Conservation (phyloP, 164 flowering plant species). For the Nelumbo lutea region DNA sequence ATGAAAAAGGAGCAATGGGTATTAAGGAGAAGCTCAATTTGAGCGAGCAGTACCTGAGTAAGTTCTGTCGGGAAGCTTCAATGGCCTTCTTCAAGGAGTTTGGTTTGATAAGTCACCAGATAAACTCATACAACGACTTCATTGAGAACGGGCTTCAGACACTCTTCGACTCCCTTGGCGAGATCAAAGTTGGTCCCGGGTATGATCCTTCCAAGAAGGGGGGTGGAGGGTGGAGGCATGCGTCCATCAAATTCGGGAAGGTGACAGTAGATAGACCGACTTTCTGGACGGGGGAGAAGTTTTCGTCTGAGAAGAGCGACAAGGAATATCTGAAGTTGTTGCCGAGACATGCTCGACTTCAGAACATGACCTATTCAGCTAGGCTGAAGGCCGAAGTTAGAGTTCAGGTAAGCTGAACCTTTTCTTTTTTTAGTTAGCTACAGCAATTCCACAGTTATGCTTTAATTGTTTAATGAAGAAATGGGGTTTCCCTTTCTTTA, state of each 20-base stretch:
- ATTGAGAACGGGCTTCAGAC: constrained; percentile 52
- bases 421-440: neutral
- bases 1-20: neutral
- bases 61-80: constrained; percentile 50
- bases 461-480: too few relatives aligned
- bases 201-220: constrained; percentile 74
- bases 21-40: constrained; percentile 11
- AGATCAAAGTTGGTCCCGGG: constrained; percentile 60
- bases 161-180: constrained; percentile 62
- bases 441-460: too few relatives aligned
- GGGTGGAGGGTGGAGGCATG: constrained; percentile 59
- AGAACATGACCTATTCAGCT: constrained; percentile 77
- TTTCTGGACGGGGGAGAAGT: constrained; percentile 42
- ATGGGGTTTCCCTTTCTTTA: too few relatives aligned
- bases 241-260: constrained; percentile 60
- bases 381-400: constrained; percentile 50
- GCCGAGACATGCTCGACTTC: constrained; percentile 87
- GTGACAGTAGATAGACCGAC: constrained; percentile 53
- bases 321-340: constrained; percentile 33
- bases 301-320: constrained; percentile 14
- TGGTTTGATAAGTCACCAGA: constrained; percentile 79
- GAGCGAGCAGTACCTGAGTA: constrained; percentile 31
- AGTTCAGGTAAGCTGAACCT: constrained; percentile 41
- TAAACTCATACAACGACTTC: constrained; percentile 74
- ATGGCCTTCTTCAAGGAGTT: constrained; percentile 52